Evolutionary conservation across 179 eudicot species (phyloP).

Genomic region (Sideroxylon spinosum): DNA sequence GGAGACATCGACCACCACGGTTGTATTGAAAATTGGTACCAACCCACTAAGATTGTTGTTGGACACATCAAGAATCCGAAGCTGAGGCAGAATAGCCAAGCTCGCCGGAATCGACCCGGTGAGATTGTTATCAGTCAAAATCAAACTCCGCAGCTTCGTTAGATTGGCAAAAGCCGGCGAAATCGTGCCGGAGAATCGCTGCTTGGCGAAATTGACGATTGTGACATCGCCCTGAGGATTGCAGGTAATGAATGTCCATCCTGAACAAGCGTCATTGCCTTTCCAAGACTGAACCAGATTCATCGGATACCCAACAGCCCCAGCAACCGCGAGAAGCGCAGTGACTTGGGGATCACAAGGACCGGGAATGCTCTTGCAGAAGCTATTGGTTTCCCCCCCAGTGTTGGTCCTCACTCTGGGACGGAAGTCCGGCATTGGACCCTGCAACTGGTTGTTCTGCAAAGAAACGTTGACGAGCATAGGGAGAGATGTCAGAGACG

Average conservation of each 20-base stretch:
- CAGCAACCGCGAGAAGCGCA: conserved; percentile 39
- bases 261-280: conserved; percentile 59
- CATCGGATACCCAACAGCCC: conserved; percentile 52
- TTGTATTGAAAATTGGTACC: conserved; percentile 33
- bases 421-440: conserved; percentile 46
- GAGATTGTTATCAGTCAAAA: conserved; percentile 57
- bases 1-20: conserved; percentile 23
- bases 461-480: conserved; percentile 43
- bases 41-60: conserved; percentile 60
- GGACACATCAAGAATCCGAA: conserved; percentile 47
- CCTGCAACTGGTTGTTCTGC: conserved; percentile 63
- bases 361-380: conserved; percentile 40
- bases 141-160: conserved; percentile 36
- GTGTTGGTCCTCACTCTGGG: not conserved
- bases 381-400: conserved; percentile 39
- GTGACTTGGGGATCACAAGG: conserved; percentile 61
- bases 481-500: conserved; percentile 33
- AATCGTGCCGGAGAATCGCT: conserved; percentile 44
- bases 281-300: conserved; percentile 59
- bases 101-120: conserved; percentile 52
- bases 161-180: conserved; percentile 57
- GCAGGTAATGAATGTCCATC: conserved; percentile 51
- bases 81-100: conserved; percentile 38
- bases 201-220: conserved; percentile 44
- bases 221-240: conserved; percentile 24